A percentile compares a stretch with the other conserved stretches of the same genome.
phyloP scores from a whole-genome alignment of 768 basidiomycete species.

The Cyclocybe aegerita region DNA sequence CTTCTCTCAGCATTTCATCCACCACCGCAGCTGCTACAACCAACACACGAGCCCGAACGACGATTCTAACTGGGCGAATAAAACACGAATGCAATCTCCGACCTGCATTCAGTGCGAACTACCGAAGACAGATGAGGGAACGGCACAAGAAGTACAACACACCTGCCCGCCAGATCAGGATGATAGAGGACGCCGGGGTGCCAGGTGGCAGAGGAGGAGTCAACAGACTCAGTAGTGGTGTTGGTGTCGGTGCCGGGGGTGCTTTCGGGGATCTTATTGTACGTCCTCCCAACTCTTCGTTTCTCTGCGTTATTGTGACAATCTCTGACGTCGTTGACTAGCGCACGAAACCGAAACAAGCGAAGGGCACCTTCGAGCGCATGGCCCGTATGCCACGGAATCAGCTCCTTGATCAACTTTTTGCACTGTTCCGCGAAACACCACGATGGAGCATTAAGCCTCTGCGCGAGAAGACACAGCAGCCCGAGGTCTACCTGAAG shows the following conservation, averaged over 20 bases:
- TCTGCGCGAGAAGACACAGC: slow-evolving; percentile 77
- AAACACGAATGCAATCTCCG: slow-evolving; percentile 80
- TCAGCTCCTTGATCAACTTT: slow-evolving; percentile 83
- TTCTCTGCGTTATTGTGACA: slow-evolving; percentile 5
- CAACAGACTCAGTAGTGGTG: slow-evolving; percentile 78
- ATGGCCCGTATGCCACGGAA: slow-evolving; percentile 91
- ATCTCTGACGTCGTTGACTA: slow-evolving; percentile 17
- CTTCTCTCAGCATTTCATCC: slow-evolving; percentile 33
- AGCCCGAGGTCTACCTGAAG: slow-evolving; percentile 86
- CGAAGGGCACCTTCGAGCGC: slow-evolving; percentile 78
- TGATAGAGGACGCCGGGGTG: slow-evolving; percentile 72
- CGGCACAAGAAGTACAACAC: slow-evolving; percentile 67
- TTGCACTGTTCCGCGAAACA: slow-evolving; percentile 71
- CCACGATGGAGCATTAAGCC: slow-evolving; percentile 82
- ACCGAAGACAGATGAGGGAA: slow-evolving; percentile 72
- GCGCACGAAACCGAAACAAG: slow-evolving; percentile 67
- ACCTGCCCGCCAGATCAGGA: slow-evolving; percentile 61
- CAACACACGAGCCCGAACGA: slow-evolving; percentile 69
- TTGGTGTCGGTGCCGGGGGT: slow-evolving; percentile 52
- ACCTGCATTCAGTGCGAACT: slow-evolving; percentile 65
- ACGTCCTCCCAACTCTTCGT: slow-evolving; percentile 25
- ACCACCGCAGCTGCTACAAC: slow-evolving; percentile 38
- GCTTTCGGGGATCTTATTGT: slow-evolving; percentile 71
- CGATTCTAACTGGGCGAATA: slow-evolving; percentile 75
- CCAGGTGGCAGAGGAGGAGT: slow-evolving; percentile 71